These are phyloP conservation scores for Furcasterigmium furcatum DNA, from an alignment of 2,329 filamentous ascomycete genomes.

Conservation along the genomic window DNA sequence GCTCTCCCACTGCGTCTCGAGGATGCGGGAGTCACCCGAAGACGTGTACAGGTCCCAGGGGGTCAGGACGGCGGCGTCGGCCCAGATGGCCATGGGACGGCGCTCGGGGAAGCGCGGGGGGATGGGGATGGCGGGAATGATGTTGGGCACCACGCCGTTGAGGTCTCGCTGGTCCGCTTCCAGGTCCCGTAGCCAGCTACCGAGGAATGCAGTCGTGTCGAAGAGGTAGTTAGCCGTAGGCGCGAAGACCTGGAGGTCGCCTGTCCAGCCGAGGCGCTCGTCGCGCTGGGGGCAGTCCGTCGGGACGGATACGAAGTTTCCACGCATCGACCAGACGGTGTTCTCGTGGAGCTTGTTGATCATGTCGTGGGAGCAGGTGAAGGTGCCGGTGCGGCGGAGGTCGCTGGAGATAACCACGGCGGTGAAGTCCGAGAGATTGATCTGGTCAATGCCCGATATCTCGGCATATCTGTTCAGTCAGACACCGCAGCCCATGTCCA, in stretches of 20 bases:
- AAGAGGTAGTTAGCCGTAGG: slow-evolving; percentile 2
- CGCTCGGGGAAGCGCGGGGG: slow-evolving; percentile 10
- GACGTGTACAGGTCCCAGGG: slow-evolving; percentile 8
- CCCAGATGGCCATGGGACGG: slow-evolving; percentile 6
- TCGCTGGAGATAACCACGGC: slow-evolving; percentile 1
- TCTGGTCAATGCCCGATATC: slow-evolving; percentile 16
- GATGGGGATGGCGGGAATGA: slow-evolving; percentile 13
- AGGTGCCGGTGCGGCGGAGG: not conserved
- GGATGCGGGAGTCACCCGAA: slow-evolving; percentile 4
- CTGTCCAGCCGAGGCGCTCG: slow-evolving; percentile 1
- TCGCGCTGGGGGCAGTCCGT: slow-evolving; percentile 3
- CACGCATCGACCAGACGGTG: slow-evolving; percentile 16
- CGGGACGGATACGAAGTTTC: too few species aligned
- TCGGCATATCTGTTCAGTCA: slow-evolving; percentile 36
- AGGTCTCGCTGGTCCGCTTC: slow-evolving; percentile 24
- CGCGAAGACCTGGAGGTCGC: slow-evolving; percentile 2
- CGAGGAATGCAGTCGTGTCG: slow-evolving; percentile 1
- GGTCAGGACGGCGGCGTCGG: slow-evolving; percentile 3
- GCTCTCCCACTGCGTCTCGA: slow-evolving; percentile 6
- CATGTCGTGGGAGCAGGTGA: not conserved
- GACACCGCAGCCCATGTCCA: too few species aligned
- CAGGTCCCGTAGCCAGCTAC: not conserved
- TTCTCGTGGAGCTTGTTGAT: slow-evolving; percentile 32
- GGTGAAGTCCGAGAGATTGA: slow-evolving; percentile 25
- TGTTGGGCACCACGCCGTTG: slow-evolving; percentile 21